phyloP scores from a whole-genome alignment of 805 yeast genomes.

The Nadsonia fulvescens region DNA sequence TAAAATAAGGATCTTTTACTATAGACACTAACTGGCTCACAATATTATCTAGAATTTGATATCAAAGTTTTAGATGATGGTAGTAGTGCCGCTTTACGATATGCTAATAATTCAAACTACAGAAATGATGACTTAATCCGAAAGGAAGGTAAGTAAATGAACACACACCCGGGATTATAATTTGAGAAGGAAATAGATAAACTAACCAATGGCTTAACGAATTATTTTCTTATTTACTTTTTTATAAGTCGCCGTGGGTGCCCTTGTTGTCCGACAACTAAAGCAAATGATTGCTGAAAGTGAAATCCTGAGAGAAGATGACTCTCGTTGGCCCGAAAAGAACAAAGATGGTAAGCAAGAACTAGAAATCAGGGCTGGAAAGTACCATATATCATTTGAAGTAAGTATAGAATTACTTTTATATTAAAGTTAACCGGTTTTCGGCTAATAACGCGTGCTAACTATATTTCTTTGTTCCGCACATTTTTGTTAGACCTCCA shows the following conservation, averaged over 20 bases:
- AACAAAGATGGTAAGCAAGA: constrained; percentile 25
- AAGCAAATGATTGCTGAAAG: constrained; percentile 21
- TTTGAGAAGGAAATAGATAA: no score
- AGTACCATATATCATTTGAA: constrained; percentile 19
- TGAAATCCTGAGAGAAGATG: constrained; percentile 25
- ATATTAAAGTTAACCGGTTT: no score
- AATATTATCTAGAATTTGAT: constrained; percentile 17
- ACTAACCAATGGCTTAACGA: no score
- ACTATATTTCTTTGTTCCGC: no score
- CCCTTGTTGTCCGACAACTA: constrained; percentile 20
- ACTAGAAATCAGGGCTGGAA: constrained; percentile 23
- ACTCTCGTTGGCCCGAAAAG: constrained; percentile 24
- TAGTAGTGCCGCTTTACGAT: constrained; percentile 18
- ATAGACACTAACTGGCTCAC: background rate
- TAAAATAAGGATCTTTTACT: background rate
- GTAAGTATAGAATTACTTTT: constrained; percentile 10
- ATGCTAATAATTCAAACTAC: constrained; percentile 30
- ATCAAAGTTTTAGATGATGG: constrained; percentile 17
- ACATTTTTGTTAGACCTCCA: constrained; percentile 15
- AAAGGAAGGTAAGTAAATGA: constrained; percentile 19
- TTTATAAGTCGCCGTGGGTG: constrained; percentile 21
- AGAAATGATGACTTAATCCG: constrained; percentile 25
- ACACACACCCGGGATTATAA: no score
- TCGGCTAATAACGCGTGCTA: no score
- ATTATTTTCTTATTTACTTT: no score